Base-by-base conservation (phyloP, 1,139 yeast genomes). In the Saccharomycopsis hybrid region DNA sequence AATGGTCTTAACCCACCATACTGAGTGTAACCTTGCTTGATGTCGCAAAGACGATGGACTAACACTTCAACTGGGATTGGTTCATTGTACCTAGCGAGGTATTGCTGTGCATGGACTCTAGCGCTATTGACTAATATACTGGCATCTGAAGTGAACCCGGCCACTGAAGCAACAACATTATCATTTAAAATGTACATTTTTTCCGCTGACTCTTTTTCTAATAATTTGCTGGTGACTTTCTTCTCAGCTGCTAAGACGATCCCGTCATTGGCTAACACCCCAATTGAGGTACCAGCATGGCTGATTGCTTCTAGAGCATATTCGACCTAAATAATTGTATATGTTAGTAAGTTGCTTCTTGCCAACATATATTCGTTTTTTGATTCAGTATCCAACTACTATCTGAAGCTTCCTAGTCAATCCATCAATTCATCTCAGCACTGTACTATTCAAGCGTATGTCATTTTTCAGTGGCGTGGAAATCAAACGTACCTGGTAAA, bases 1-100 rank as follows among this genome's bases (percentile, higher is more conserved):
- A 89, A 94, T 30, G 99, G 99, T 68, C 99, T 82, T 63, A 92
- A 76, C 43, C 98, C 99, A 63, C 99, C 99, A 64, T 87, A 96
- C 68, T 92, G 99, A 11, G 99, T 94, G 68, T 94, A 94, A 18
- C 97, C 97, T 67, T 94, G 99, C 69, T 92, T 94, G 57, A 87
- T 79, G 67, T 94, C 95, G 69, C 97, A 89, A 57, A 94, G 76
- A 58, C 85, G 76, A 64, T 89, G 86, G 57, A 94, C 96, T 58
- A 94, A 77, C 50, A 83, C 75, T 66, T 90, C 97, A 57, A 94
- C 86, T 25, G 97, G 97, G 50, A 92, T 86, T 58, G 88, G 88
- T 67, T 89, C 96, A 63, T 85, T 85, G 68, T 88, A 94, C 27
- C 86, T 78, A 65, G 85, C 82, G 61, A 90, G 72, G 66, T 92